Evolutionary conservation across 805 yeast species (phyloP).

Genomic region (Maudiozyma turicensis): DNA sequence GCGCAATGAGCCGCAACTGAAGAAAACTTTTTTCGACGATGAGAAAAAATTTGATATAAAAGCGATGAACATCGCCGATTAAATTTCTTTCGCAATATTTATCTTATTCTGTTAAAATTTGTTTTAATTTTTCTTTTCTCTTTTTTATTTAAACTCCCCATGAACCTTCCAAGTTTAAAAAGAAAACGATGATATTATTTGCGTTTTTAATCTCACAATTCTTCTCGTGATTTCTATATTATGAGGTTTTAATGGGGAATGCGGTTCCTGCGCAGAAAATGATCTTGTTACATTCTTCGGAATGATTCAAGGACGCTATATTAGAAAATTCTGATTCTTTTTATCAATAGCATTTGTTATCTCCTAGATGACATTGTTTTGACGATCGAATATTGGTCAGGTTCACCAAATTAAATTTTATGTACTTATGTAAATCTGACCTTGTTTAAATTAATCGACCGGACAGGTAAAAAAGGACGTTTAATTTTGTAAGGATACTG

Average conservation of each 20-base stretch:
- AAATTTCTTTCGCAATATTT: not conserved
- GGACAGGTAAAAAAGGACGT: no score
- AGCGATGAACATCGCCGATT: no score
- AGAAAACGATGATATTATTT: slow-evolving; percentile 30
- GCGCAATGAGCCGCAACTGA: no score
- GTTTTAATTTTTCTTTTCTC: not conserved
- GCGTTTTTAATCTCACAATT: slow-evolving; percentile 30
- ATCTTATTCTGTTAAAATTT: not conserved
- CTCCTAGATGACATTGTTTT: not conserved
- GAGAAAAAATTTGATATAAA: no score
- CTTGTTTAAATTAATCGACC: no score
- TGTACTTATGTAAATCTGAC: no score
- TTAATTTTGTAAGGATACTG: no score
- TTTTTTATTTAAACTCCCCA: slow-evolving; percentile 9
- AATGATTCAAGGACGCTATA: slow-evolving; percentile 27
- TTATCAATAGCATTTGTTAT: not conserved
- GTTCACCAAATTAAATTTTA: no score
- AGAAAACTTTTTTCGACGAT: no score
- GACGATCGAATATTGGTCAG: no score
- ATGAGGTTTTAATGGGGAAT: slow-evolving; percentile 31
- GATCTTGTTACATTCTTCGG: slow-evolving; percentile 31
- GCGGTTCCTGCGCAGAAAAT: slow-evolving; percentile 31
- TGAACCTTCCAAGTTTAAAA: slow-evolving; percentile 33
- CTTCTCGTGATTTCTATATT: slow-evolving; percentile 16
- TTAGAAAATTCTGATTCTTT: slow-evolving; percentile 32